A percentile compares a stretch with the other conserved stretches of the same genome.
Conservation (phyloP, 2,329 filamentous ascomycete genomes). For the Penicillium sp. region DNA sequence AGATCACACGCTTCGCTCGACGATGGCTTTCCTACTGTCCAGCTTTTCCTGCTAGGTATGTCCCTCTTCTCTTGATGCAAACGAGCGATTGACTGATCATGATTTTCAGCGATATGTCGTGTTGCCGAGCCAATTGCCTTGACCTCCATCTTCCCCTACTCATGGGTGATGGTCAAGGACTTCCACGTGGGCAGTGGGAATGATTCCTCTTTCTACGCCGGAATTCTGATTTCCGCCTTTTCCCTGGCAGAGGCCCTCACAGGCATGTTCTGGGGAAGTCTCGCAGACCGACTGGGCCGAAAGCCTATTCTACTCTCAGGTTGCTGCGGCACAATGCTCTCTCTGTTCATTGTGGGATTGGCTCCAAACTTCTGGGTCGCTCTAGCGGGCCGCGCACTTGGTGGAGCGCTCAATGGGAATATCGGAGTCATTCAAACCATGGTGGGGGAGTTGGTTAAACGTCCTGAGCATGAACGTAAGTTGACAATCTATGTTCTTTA, state of each 20-base stretch:
- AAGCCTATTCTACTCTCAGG: constrained; percentile 84
- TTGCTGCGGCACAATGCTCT: constrained; percentile 78
- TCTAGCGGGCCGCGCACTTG: constrained; percentile 71
- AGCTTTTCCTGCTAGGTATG: constrained; percentile 83
- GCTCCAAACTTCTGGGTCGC: constrained; percentile 83
- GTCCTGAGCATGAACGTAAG: constrained; percentile 82
- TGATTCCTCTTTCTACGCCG: constrained; percentile 85
- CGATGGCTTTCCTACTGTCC: constrained; percentile 75
- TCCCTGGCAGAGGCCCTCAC: constrained; percentile 79
- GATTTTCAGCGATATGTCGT: constrained; percentile 74
- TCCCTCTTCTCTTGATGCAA: constrained; percentile 10
- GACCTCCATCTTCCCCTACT: constrained; percentile 91
- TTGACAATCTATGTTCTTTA: neutral
- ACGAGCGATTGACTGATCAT: neutral
- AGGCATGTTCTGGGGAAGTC: constrained; percentile 82
- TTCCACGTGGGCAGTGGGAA: constrained; percentile 70
- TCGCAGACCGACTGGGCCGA: constrained; percentile 79
- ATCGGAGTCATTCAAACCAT: constrained; percentile 90
- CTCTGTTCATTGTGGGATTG: constrained; percentile 80
- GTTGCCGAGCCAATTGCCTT: constrained; percentile 90
- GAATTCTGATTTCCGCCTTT: constrained; percentile 83
- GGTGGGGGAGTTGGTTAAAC: constrained; percentile 83
- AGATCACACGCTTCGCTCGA: constrained; percentile 58
- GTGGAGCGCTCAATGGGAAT: constrained; percentile 85
- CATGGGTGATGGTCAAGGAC: constrained; percentile 77